phyloP scores from a whole-genome alignment of 2,329 filamentous ascomycete species.

The Aspergillus bombycis region DNA sequence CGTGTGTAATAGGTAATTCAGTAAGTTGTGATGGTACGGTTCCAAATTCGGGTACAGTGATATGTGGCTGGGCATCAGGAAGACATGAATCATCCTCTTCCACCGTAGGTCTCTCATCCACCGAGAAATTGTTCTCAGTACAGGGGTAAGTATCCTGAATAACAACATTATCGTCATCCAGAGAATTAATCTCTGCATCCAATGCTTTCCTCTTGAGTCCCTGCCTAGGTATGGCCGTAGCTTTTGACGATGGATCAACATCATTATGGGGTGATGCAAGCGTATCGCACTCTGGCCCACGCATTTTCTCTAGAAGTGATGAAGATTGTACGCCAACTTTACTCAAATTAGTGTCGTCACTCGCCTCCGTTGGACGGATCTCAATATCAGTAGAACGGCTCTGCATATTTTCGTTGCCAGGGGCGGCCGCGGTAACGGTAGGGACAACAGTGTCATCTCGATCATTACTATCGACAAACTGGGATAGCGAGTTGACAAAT shows the following conservation, averaged over 20 bases:
- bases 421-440: not conserved
- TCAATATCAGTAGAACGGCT: not conserved
- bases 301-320: not conserved
- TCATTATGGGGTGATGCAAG: not conserved
- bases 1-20: constrained; percentile 1
- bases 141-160: not conserved
- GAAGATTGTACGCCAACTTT: not conserved
- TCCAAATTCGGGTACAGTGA: constrained; percentile 15
- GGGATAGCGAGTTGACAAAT: constrained; percentile 14
- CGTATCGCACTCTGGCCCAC: not conserved
- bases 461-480: not conserved
- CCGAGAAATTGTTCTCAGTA: constrained; percentile 1
- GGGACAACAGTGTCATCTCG: not conserved
- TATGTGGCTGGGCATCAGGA: constrained; percentile 32
- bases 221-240: not conserved
- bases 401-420: not conserved
- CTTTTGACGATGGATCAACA: not conserved
- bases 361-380: too few relatives aligned
- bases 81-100: constrained; percentile 14
- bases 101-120: not conserved
- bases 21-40: constrained; percentile 9
- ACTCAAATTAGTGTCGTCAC: not conserved
- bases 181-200: not conserved
- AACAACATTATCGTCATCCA: not conserved
- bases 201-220: not conserved